Evolutionary conservation across 441 rosid species (phyloP), one percentile per base, ranked within the genome.

Genomic region (Biscutella laevigata): DNA sequence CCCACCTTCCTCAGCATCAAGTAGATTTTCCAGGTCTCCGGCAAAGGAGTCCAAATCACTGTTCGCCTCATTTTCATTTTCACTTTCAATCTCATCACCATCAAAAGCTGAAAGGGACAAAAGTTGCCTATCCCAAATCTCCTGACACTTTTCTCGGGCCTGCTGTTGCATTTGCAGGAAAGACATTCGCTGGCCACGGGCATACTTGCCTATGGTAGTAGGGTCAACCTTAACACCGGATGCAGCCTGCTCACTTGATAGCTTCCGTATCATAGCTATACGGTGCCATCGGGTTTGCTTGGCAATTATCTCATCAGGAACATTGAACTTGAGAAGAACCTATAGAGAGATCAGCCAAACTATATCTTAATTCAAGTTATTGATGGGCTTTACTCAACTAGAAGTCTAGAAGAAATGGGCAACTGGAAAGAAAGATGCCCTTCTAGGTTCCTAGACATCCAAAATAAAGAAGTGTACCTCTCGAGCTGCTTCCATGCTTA

Each of bases 401-500:
- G 29, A 38, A 10, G 44, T 9, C 12, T 30, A 34, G 13, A 49
- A 20, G 19, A 29, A 44, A 52, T 7, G 40, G 33, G 40, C 3
- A 43, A 28, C 40, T 48, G 36, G 64, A 36, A 51, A 50, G 20
- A 64, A 47, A 26, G 9, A 48, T 49, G 53, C 3, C 17, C 4
- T 6, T 50, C 36, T 4, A 36, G 43, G 36, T 36, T 58, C 24
- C 36, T 37, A 30, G 61, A 38, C 38, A 25, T 59, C 37, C 36
- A 16, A 63, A 66, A 34, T 33, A 61, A 67, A 45, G 11, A 45
- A 35, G 41, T 71, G 52, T 61, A 94, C 97, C 91, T 89, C 99
- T 57, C 99, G 80, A 62, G 97, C 99, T 62, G 97, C 99, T 73
- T 94, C 99, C 99, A 87, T 89, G 77, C 96, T 94, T 71, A 94